Conservation (phyloP, 2,329 filamentous ascomycete genomes). For the Colletotrichum nymphaeae region DNA sequence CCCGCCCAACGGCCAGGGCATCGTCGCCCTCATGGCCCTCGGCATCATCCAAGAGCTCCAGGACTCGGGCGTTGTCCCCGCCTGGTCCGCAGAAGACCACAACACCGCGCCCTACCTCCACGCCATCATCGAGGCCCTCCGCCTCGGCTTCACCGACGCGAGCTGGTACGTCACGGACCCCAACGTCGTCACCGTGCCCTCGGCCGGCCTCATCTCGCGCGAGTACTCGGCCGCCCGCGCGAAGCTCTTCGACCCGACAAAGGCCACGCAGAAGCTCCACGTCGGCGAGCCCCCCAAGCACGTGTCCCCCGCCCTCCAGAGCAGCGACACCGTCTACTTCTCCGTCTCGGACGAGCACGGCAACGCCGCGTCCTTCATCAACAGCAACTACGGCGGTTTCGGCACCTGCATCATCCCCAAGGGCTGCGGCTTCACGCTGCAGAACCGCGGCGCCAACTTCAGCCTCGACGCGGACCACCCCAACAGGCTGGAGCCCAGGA, state of each 20-base stretch:
- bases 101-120: constrained; percentile 87
- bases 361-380: constrained; percentile 96
- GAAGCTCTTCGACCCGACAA: constrained; percentile 66
- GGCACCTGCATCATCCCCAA: constrained; percentile 87
- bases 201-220: constrained; percentile 75
- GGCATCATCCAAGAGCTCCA: constrained; percentile 92
- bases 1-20: constrained; percentile 94
- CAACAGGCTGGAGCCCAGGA: constrained; percentile 82
- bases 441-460: constrained; percentile 94
- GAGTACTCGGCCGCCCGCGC: constrained; percentile 80
- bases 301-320: constrained; percentile 78
- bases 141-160: constrained; percentile 90
- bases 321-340: constrained; percentile 96
- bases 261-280: constrained; percentile 69
- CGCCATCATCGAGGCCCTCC: constrained; percentile 86
- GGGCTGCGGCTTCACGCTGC: constrained; percentile 91
- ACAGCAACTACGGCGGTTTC: constrained; percentile 92
- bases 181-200: constrained; percentile 76
- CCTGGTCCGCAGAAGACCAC: constrained; percentile 77
- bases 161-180: constrained; percentile 93
- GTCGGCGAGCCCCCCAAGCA: constrained; percentile 70
- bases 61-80: constrained; percentile 77
- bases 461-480: constrained; percentile 77
- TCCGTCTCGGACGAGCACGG: constrained; percentile 83
- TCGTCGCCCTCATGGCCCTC: constrained; percentile 93